phyloP scores from a whole-genome alignment of 2,329 filamentous ascomycete genomes.

The Neocucurbitaria cava region DNA sequence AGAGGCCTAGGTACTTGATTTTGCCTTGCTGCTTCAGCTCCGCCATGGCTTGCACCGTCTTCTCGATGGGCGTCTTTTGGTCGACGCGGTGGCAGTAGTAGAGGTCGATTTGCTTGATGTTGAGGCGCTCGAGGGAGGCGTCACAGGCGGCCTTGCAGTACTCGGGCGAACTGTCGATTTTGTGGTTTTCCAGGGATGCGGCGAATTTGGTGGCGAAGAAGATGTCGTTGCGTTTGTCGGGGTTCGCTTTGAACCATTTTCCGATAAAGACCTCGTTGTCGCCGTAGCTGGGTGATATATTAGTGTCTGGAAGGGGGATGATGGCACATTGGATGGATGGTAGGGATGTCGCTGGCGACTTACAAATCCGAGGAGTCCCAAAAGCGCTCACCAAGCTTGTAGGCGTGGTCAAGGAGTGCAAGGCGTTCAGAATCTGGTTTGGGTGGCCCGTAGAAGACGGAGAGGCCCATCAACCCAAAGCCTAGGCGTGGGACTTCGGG shows the following conservation, averaged over 20 bases:
- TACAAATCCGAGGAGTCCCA: conserved; percentile 39
- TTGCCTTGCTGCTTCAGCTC: conserved; percentile 65
- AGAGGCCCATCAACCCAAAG: conserved; percentile 62
- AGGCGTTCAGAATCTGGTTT: conserved; percentile 60
- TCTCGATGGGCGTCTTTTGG: conserved; percentile 53
- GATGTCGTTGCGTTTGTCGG: conserved; percentile 54
- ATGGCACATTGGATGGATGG: conserved; percentile 20
- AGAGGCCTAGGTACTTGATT: conserved; percentile 56
- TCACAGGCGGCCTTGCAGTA: conserved; percentile 50
- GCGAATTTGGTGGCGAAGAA: conserved; percentile 54
- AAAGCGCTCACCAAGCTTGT: conserved; percentile 56
- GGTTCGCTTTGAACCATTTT: conserved; percentile 48
- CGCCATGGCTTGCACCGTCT: conserved; percentile 58
- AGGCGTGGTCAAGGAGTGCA: conserved; percentile 59
- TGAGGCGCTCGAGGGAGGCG: conserved; percentile 50
- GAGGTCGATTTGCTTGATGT: conserved; percentile 53
- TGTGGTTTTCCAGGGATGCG: conserved; percentile 57
- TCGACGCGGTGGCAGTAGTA: conserved; percentile 56
- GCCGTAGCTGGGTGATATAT: conserved; percentile 21
- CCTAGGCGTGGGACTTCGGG: conserved; percentile 60
- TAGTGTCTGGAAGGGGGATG: neutral
- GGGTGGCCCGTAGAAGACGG: conserved; percentile 55
- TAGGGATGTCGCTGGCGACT: neutral
- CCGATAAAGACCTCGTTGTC: conserved; percentile 45
- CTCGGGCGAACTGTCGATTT: conserved; percentile 51